phyloP scores from a whole-genome alignment of 1,284 basidiomycete species.

The Cryptococcus floricola region DNA sequence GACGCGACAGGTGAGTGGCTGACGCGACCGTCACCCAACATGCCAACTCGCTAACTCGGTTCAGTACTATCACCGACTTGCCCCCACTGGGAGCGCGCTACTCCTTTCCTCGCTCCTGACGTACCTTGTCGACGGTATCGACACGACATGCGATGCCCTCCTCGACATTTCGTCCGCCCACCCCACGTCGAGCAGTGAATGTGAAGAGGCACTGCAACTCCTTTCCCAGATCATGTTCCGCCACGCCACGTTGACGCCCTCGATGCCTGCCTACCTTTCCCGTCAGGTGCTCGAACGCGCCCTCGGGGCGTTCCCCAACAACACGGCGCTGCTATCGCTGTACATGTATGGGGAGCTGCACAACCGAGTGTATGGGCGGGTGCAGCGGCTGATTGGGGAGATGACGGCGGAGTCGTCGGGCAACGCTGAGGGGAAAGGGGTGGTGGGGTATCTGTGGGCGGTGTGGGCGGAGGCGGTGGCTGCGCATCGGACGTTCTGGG shows the following conservation, averaged over 20 bases:
- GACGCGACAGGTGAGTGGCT: slow-evolving; percentile 32
- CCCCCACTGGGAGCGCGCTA: not conserved
- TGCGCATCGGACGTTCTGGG: slow-evolving; percentile 38
- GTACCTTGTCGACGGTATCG: slow-evolving; percentile 27
- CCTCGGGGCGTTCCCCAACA: slow-evolving; percentile 47
- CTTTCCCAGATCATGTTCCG: slow-evolving; percentile 44
- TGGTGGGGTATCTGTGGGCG: slow-evolving; percentile 38
- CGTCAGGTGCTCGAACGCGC: slow-evolving; percentile 47
- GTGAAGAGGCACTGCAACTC: slow-evolving; percentile 46
- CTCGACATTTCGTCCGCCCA: slow-evolving; percentile 1
- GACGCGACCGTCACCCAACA: not conserved
- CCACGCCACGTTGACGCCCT: slow-evolving; percentile 31
- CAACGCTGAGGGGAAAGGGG: slow-evolving; percentile 22
- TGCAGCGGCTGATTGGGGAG: slow-evolving; percentile 39
- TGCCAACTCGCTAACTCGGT: not conserved
- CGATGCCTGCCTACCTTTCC: slow-evolving; percentile 33
- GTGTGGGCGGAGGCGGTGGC: slow-evolving; percentile 44
- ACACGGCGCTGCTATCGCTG: slow-evolving; percentile 49
- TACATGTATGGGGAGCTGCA: slow-evolving; percentile 49
- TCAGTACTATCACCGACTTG: not conserved
- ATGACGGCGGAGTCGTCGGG: slow-evolving; percentile 11
- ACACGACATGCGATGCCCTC: slow-evolving; percentile 15
- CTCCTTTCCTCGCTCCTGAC: slow-evolving; percentile 30
- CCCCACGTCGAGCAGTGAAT: slow-evolving; percentile 24
- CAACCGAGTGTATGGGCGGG: slow-evolving; percentile 47